phyloP scores from a whole-genome alignment of 2,329 filamentous ascomycete genomes.

The Blastomyces gilchristii region DNA sequence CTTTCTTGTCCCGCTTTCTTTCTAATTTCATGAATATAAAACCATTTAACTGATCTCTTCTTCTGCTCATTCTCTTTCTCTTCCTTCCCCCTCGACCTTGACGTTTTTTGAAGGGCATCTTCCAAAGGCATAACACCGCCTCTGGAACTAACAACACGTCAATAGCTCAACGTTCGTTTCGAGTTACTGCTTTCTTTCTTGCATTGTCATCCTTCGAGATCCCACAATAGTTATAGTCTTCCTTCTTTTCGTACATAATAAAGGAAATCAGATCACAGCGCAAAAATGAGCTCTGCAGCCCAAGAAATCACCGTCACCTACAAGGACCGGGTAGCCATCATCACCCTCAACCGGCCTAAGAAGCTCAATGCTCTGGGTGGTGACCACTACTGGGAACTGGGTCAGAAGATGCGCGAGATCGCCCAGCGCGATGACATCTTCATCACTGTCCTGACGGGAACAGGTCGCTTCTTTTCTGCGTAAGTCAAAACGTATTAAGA shows the following conservation, averaged over 20 bases:
- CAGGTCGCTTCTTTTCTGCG: slow-evolving; percentile 78
- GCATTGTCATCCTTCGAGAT: background rate
- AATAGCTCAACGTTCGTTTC: background rate
- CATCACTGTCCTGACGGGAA: slow-evolving; percentile 75
- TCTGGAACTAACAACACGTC: background rate
- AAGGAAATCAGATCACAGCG: background rate
- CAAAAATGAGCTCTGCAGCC: slow-evolving; percentile 2
- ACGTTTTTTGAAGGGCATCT: background rate
- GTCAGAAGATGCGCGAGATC: slow-evolving; percentile 63
- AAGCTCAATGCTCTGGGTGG: slow-evolving; percentile 78
- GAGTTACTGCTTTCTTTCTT: background rate
- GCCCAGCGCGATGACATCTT: slow-evolving; percentile 68
- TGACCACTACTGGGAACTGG: slow-evolving; percentile 66
- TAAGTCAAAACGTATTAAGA: slow-evolving; percentile 36
- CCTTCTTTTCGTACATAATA: background rate
- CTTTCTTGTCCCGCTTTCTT: background rate
- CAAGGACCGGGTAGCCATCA: slow-evolving; percentile 61
- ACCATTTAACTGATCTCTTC: background rate
- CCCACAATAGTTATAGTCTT: background rate
- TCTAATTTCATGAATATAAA: background rate
- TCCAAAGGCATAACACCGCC: background rate
- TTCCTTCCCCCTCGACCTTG: too few species aligned
- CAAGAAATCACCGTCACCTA: slow-evolving; percentile 49
- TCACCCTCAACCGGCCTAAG: slow-evolving; percentile 73
- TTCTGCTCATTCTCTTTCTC: background rate